Evolutionary conservation across 495 filamentous ascomycete genomes (phyloP).

Genomic region (Hypomontagnella monticulosa): DNA sequence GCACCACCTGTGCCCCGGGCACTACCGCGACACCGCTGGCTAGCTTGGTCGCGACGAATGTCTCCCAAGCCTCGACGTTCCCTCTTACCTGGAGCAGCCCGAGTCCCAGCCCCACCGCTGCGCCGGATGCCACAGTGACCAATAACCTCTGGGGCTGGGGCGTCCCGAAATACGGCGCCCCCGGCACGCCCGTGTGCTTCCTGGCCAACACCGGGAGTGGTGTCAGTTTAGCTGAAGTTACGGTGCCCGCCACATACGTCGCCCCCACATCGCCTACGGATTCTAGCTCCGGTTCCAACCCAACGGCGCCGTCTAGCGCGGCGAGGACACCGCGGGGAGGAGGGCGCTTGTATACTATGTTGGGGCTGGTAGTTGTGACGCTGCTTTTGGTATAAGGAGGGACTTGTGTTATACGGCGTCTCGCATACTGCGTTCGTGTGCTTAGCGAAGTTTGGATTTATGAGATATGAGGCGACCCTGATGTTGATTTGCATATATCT

Average conservation of each 20-base stretch:
- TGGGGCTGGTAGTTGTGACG: conserved; percentile 4
- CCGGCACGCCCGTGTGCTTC: conserved; percentile 28
- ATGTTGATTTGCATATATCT: too few species aligned
- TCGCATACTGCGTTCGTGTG: too few species aligned
- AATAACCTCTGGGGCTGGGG: conserved; percentile 29
- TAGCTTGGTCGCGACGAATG: conserved; percentile 22
- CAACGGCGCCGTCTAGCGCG: conserved; percentile 9
- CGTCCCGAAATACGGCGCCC: conserved; percentile 22
- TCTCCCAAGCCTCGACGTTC: conserved; percentile 3
- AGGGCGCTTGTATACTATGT: not conserved
- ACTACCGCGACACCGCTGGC: conserved; percentile 21
- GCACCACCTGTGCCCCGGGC: conserved; percentile 21
- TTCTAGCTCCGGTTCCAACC: not conserved
- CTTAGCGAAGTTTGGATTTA: too few species aligned
- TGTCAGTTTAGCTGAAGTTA: conserved; percentile 24
- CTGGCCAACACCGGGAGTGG: conserved; percentile 19
- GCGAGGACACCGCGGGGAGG: not conserved
- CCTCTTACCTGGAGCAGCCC: conserved; percentile 11
- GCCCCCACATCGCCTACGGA: conserved; percentile 5
- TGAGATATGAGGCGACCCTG: too few species aligned
- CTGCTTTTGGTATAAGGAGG: not conserved
- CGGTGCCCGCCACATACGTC: conserved; percentile 27
- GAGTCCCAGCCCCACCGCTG: not conserved
- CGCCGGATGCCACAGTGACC: conserved; percentile 11
- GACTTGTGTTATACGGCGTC: too few species aligned